phyloP scores from a whole-genome alignment of 495 filamentous ascomycete genomes.

The Podospora appendiculata region DNA sequence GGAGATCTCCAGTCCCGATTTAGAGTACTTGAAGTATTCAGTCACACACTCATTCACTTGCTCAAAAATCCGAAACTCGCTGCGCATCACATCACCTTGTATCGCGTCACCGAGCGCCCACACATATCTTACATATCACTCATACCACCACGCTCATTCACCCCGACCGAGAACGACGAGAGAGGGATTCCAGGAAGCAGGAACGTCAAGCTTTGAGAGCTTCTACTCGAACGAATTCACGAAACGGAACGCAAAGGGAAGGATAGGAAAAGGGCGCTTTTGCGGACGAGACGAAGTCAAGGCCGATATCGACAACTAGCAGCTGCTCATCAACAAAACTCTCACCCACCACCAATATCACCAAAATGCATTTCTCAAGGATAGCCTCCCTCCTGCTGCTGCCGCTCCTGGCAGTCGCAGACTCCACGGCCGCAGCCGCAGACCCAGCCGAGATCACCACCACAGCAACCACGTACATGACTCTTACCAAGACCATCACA shows the following conservation, averaged over 20 bases:
- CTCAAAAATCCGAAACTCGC: neutral
- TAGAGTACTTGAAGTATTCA: conserved; percentile 40
- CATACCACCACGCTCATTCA: neutral
- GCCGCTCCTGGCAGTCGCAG: conserved; percentile 26
- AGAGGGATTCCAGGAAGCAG: neutral
- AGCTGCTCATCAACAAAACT: neutral
- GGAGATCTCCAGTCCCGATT: conserved; percentile 15
- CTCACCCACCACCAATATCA: conserved; percentile 1
- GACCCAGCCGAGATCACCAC: conserved; percentile 20
- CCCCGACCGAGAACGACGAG: neutral
- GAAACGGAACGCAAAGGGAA: neutral
- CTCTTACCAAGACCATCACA: conserved; percentile 46
- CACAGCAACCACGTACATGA: conserved; percentile 41
- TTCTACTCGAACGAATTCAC: conserved; percentile 1
- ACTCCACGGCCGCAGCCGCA: conserved; percentile 9
- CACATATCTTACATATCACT: neutral
- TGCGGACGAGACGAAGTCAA: neutral
- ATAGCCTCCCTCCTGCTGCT: conserved; percentile 34
- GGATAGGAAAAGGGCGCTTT: neutral
- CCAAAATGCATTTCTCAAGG: conserved; percentile 23
- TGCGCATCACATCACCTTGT: neutral
- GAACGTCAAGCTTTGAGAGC: neutral
- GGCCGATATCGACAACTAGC: neutral
- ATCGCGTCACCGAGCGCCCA: too few species aligned
- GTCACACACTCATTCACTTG: conserved; percentile 25